Evolutionary conservation across 2,329 filamentous ascomycete species (phyloP), one percentile per base, ranked within the genome.

Genomic region (Neonectria magnoliae): DNA sequence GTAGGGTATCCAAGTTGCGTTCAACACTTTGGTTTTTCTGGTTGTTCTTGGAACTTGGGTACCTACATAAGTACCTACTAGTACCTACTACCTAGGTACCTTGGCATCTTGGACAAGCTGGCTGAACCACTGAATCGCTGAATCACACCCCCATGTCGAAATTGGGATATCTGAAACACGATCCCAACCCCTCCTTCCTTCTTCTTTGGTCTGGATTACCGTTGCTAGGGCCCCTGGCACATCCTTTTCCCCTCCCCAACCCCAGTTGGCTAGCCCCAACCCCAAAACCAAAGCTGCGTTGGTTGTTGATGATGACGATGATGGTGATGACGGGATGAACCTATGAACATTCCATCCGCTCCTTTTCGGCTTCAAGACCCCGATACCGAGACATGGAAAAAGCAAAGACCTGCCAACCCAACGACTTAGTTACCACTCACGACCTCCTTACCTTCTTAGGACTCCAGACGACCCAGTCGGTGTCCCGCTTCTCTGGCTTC

Each of bases 91-190:
- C 2, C 25, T 25, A 25, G 25, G 25, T 25, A 25, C 25, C 25
- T 25, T 25, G 5, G 4, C 31, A 25, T 5, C 25, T 25, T 25
- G 5, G 4, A 10, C 10, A 33, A 10, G 8, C 31, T 4, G 29
- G 29, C 29, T 13, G 31, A 33, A 53, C 62, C 58, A 42, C 60
- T 55, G 56, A 63, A 42, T 20, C 38, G 33, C 33, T 57, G 52
- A 54, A 48, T 36, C 44, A 36, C 44, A 44, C 42, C 52, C 62
- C 60, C 64, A 64, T 64, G 64, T 62, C 66, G 61, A 65, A 68
- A 68, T 68, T 66, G 50, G 64, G 61, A 60, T 55, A 68, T 68
- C 67, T 68, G 67, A 68, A 68, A 68, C 67, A 67, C 57, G 64
- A 61, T 68, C 56, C 53, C 58, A 62, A 47, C 61, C 67, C 62